These are phyloP conservation scores for Candida sojae DNA, from an alignment of 1,139 yeast genomes.

Conservation along the genomic window DNA sequence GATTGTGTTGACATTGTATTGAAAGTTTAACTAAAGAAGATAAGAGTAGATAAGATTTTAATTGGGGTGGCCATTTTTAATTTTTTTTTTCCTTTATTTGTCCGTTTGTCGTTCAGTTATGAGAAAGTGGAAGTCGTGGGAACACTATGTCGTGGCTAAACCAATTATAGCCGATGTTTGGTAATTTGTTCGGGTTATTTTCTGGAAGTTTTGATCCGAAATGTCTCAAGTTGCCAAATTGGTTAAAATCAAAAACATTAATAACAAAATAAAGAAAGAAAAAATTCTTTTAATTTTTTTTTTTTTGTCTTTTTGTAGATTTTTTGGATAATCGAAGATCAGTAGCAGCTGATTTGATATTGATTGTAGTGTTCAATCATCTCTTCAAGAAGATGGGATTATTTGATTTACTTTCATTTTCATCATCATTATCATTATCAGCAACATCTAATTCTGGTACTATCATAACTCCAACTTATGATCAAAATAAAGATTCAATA, in stretches of 20 bases:
- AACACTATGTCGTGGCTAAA: no score
- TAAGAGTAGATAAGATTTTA: background rate
- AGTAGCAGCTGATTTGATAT: background rate
- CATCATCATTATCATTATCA: background rate
- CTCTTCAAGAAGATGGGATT: slow-evolving; percentile 3
- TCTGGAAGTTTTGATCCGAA: background rate
- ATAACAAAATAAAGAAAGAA: background rate
- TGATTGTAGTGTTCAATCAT: no score
- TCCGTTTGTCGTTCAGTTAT: no score
- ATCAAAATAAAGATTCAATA: slow-evolving; percentile 46
- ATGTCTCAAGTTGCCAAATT: background rate
- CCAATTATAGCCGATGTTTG: no score
- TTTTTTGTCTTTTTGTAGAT: background rate
- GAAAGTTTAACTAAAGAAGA: no score
- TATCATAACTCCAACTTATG: slow-evolving; percentile 9
- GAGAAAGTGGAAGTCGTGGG: no score
- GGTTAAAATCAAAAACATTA: background rate
- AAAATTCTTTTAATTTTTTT: background rate
- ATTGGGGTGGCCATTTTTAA: background rate
- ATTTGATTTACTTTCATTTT: slow-evolving; percentile 5
- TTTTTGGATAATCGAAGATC: background rate
- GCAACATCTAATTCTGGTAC: background rate
- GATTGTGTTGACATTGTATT: slow-evolving; percentile 65
- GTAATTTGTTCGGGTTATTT: background rate
- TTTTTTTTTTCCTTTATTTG: background rate